Conservation (phyloP, 2,329 filamentous ascomycete species). For the Pestalotiopsis fici region DNA sequence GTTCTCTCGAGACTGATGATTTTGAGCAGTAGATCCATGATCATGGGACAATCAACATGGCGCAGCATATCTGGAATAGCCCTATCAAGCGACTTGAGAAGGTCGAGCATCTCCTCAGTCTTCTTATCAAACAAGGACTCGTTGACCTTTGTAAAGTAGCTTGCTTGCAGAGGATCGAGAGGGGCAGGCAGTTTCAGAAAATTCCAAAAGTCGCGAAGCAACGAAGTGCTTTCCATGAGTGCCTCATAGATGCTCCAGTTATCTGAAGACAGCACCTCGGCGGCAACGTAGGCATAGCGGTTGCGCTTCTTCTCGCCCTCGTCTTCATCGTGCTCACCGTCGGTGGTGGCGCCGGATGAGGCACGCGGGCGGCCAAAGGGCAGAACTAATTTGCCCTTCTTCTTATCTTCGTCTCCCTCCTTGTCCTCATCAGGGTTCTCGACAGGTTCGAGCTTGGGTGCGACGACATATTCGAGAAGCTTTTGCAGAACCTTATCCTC, state of each 20-base stretch:
- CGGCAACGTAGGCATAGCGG: conserved; percentile 90
- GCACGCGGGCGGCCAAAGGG: conserved; percentile 55
- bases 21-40: conserved; percentile 96
- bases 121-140: conserved; percentile 97
- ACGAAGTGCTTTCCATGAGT: conserved; percentile 78
- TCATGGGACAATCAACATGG: conserved; percentile 95
- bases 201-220: conserved; percentile 85
- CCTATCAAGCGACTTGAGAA: conserved; percentile 81
- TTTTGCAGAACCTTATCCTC: conserved; percentile 82
- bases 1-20: conserved; percentile 95
- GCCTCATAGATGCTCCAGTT: conserved; percentile 97
- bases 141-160: conserved; percentile 98
- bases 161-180: conserved; percentile 89
- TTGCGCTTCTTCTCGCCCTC: conserved; percentile 88
- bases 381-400: conserved; percentile 38
- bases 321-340: conserved; percentile 58
- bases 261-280: conserved; percentile 91
- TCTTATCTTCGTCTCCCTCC: conserved; percentile 39
- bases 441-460: conserved; percentile 66
- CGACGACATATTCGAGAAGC: conserved; percentile 88
- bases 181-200: conserved; percentile 84
- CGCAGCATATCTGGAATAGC: conserved; percentile 84
- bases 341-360: conserved; percentile 51
- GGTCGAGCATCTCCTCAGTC: conserved; percentile 92
- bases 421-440: conserved; percentile 54